Evolutionary conservation across 1,284 basidiomycete genomes (phyloP).

Genomic region (Farysia itapuensis): DNA sequence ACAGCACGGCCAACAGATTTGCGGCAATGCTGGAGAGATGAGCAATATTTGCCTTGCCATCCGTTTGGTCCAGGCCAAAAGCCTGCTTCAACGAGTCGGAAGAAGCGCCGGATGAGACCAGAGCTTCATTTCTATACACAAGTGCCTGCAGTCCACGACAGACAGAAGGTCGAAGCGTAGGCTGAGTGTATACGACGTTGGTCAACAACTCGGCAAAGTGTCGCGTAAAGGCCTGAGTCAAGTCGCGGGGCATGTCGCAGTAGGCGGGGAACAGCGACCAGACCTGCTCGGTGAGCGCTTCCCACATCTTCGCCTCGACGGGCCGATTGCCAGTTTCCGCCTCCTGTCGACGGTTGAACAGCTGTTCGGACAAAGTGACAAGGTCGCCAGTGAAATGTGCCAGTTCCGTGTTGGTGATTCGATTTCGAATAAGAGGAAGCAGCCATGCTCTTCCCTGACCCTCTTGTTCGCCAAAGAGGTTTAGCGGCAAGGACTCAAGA

Average conservation of each 20-base stretch:
- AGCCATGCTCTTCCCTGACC: conserved; percentile 81
- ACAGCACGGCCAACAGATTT: conserved; percentile 90
- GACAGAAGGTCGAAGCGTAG: conserved; percentile 77
- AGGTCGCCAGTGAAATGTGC: conserved; percentile 85
- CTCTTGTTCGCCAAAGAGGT: conserved; percentile 64
- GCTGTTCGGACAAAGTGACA: conserved; percentile 86
- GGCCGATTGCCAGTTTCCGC: conserved; percentile 71
- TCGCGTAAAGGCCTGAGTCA: conserved; percentile 59
- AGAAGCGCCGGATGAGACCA: conserved; percentile 63
- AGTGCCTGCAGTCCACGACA: conserved; percentile 78
- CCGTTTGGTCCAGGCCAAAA: conserved; percentile 66
- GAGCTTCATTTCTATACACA: conserved; percentile 72
- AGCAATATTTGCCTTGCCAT: conserved; percentile 71
- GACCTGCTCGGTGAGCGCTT: conserved; percentile 85
- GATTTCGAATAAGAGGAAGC: conserved; percentile 81
- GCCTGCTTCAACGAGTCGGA: conserved; percentile 63
- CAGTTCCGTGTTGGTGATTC: conserved; percentile 76
- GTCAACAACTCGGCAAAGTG: conserved; percentile 70
- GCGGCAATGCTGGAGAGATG: conserved; percentile 79
- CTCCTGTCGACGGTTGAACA: conserved; percentile 70
- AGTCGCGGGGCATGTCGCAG: conserved; percentile 81
- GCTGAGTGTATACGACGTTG: conserved; percentile 85
- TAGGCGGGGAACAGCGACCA: conserved; percentile 73
- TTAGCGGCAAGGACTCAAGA: conserved; percentile 77
- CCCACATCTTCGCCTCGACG: conserved; percentile 89